phyloP scores from a whole-genome alignment of 371 early-diverging fungal species.

The Zopfochytrium polystomum region DNA sequence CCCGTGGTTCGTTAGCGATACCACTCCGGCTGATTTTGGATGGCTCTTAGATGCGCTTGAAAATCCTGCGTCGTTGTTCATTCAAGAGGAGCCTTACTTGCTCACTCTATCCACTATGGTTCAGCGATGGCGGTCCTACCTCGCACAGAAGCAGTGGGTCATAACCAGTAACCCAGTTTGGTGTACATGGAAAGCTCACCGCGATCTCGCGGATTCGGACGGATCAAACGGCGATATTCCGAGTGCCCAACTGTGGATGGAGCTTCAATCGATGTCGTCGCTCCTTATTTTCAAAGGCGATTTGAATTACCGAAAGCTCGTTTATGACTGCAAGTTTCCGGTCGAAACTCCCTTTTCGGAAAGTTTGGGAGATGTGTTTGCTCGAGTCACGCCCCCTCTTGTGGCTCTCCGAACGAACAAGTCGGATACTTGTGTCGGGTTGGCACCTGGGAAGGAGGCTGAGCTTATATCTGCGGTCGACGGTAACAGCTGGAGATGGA shows the following conservation, averaged over 20 bases:
- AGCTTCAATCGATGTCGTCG: constrained; percentile 55
- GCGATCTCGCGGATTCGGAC: constrained; percentile 62
- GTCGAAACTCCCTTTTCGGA: constrained; percentile 72
- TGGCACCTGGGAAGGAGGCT: constrained; percentile 60
- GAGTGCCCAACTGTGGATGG: too few relatives aligned
- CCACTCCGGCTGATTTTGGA: constrained; percentile 72
- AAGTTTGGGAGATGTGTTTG: constrained; percentile 63
- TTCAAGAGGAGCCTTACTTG: too few relatives aligned
- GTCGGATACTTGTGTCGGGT: constrained; percentile 79
- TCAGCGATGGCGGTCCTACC: constrained; percentile 64
- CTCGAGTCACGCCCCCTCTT: constrained; percentile 35
- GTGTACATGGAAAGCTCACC: constrained; percentile 65
- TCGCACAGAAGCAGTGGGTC: constrained; percentile 59
- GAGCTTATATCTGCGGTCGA: constrained; percentile 57
- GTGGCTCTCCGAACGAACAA: constrained; percentile 83
- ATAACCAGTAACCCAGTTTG: constrained; percentile 75
- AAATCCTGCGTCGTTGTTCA: constrained; percentile 31
- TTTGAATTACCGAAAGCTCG: constrained; percentile 90
- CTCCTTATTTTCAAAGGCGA: constrained; percentile 92
- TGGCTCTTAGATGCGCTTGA: constrained; percentile 55
- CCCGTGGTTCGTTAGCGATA: constrained; percentile 93
- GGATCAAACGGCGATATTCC: constrained; percentile 60
- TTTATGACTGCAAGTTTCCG: constrained; percentile 84
- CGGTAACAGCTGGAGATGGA: constrained; percentile 51
- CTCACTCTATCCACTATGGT: constrained; percentile 40